phyloP scores from a whole-genome alignment of 2,329 filamentous ascomycete species.

The Diaporthe batatas region DNA sequence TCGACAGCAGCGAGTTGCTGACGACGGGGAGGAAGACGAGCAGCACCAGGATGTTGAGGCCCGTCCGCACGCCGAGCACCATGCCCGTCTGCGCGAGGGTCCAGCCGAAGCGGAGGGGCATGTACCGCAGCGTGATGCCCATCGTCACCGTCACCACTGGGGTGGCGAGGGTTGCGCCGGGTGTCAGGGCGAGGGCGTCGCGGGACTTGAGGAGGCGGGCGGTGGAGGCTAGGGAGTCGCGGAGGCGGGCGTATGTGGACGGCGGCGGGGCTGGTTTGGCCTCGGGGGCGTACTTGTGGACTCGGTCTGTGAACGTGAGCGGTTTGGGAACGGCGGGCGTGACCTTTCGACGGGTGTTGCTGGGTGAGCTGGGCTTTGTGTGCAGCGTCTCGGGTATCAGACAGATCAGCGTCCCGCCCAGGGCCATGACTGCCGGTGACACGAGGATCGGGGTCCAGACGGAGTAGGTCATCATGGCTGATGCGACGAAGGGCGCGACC shows the following conservation, averaged over 20 bases:
- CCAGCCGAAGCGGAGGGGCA: conserved; percentile 36
- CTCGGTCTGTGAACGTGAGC: neutral
- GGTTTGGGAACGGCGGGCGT: neutral
- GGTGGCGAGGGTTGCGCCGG: conserved; percentile 27
- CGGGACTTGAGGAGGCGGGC: conserved; percentile 8
- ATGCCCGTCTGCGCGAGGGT: conserved; percentile 23
- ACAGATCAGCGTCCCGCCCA: conserved; percentile 9
- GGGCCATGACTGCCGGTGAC: conserved; percentile 30
- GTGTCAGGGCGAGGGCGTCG: conserved; percentile 12
- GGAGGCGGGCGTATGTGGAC: conserved; percentile 9
- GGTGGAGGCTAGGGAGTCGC: neutral
- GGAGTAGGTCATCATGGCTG: conserved; percentile 34
- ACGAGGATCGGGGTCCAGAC: conserved; percentile 38
- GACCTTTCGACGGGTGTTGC: neutral
- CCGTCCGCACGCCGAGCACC: conserved; percentile 29
- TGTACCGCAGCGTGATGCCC: conserved; percentile 34
- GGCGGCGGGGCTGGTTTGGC: neutral
- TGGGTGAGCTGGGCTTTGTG: neutral
- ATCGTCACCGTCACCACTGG: conserved; percentile 19
- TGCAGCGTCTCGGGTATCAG: conserved; percentile 37
- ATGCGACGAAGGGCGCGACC: conserved; percentile 32
- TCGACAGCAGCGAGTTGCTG: neutral
- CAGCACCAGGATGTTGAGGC: conserved; percentile 32
- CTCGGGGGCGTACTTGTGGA: neutral
- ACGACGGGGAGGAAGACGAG: conserved; percentile 21